These are phyloP conservation scores for Edaphochlamys debaryana DNA, from an alignment of 139 green algal species.

Conservation along the genomic window DNA sequence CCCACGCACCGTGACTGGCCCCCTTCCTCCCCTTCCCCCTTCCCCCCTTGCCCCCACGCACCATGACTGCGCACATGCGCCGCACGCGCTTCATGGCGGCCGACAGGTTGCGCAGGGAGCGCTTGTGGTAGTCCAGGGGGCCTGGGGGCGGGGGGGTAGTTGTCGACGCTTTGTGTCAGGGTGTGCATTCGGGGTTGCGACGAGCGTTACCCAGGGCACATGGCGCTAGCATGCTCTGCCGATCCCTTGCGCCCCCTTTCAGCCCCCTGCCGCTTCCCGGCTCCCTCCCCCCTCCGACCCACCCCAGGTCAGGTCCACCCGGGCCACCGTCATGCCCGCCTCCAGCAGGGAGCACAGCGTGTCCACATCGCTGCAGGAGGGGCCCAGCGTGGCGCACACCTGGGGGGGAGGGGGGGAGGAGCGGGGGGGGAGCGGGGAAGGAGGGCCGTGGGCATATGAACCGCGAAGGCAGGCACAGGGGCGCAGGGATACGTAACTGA, in stretches of 20 bases:
- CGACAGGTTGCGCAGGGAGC: constrained; percentile 75
- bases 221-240: no score
- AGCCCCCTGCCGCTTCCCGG: no score
- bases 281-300: no score
- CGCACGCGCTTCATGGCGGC: constrained; percentile 68
- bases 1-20: no score
- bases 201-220: no score
- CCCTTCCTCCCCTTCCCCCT: no score
- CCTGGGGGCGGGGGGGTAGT: constrained; percentile 1
- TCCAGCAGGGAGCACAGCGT: constrained; percentile 71
- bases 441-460: no score
- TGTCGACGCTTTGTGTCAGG: no score
- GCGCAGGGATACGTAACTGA: no score
- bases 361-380: constrained; percentile 69
- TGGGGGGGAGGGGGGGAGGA: neutral
- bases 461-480: neutral
- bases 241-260: no score
- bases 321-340: constrained; percentile 75
- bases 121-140: constrained; percentile 70
- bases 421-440: neutral
- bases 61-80: constrained; percentile 82
- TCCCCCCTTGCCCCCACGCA: no score
- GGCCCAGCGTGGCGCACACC: constrained; percentile 57
- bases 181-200: no score
- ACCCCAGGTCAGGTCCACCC: constrained; percentile 62